These are phyloP conservation scores for Apiospora arundinis DNA, from an alignment of 2,329 filamentous ascomycete genomes.

Conservation along the genomic window DNA sequence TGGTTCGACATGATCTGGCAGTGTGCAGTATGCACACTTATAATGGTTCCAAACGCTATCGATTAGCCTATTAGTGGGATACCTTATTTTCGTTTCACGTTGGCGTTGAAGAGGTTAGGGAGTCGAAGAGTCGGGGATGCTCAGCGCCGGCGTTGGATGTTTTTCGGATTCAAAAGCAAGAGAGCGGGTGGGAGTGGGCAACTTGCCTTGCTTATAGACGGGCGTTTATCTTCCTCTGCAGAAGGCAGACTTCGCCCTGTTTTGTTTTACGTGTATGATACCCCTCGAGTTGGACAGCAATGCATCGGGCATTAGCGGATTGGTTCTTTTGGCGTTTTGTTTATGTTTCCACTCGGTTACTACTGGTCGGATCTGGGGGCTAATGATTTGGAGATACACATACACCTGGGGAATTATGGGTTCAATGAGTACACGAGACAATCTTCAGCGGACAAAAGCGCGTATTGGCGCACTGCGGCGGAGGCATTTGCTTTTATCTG, in stretches of 20 bases:
- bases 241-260: background rate
- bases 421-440: background rate
- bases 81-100: background rate
- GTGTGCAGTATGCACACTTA: background rate
- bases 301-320: background rate
- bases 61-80: background rate
- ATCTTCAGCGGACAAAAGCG: background rate
- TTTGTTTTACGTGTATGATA: background rate
- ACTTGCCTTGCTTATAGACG: background rate
- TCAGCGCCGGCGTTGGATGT: background rate
- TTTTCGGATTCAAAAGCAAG: background rate
- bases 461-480: too few species aligned
- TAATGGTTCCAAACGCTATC: background rate
- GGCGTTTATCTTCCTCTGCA: background rate
- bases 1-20: background rate
- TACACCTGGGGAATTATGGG: background rate
- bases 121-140: background rate
- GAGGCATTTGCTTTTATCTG: background rate
- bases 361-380: background rate
- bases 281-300: background rate
- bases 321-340: background rate
- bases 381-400: background rate
- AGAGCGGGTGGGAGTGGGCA: background rate
- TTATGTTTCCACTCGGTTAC: background rate
- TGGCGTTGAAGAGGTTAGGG: background rate